Evolutionary conservation across 306 rosid genomes (phyloP).

Genomic region (Rosa lucieae): DNA sequence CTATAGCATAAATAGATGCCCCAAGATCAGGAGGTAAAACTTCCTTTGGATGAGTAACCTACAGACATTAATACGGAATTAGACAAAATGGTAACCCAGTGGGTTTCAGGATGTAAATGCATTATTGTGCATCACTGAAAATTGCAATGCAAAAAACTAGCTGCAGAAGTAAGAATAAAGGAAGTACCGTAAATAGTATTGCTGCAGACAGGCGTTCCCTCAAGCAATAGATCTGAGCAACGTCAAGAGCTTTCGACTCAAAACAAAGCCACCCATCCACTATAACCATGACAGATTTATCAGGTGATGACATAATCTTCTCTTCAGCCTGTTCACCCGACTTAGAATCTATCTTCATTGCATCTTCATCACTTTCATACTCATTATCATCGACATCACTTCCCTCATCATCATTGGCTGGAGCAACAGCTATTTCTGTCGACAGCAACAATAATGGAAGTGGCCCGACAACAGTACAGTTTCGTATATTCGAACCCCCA

Average conservation of each 20-base stretch:
- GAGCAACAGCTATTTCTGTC: constrained; percentile 85
- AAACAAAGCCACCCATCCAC: constrained; percentile 81
- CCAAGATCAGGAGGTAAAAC: constrained; percentile 65
- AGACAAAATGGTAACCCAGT: background rate
- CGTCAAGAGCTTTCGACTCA: constrained; percentile 75
- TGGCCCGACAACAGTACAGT: constrained; percentile 66
- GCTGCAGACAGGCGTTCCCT: constrained; percentile 84
- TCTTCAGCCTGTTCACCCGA: constrained; percentile 42
- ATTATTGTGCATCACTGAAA: background rate
- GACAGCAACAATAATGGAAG: constrained; percentile 78
- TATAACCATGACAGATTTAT: constrained; percentile 57
- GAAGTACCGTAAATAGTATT: constrained; percentile 62
- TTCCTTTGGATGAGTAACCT: constrained; percentile 63
- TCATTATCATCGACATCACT: constrained; percentile 6
- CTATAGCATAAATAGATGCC: constrained; percentile 54
- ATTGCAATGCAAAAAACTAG: constrained; percentile 1
- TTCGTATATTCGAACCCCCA: constrained; percentile 56
- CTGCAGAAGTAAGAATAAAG: background rate
- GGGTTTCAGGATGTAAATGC: background rate
- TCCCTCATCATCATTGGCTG: constrained; percentile 28
- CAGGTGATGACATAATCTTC: constrained; percentile 77
- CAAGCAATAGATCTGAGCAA: constrained; percentile 90
- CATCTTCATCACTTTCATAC: constrained; percentile 53
- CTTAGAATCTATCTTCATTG: constrained; percentile 45
- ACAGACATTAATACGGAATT: constrained; percentile 29